Evolutionary conservation across 305 asterid genomes (phyloP), one percentile per base, ranked within the genome.

Genomic region (Fraxinus ornus): DNA sequence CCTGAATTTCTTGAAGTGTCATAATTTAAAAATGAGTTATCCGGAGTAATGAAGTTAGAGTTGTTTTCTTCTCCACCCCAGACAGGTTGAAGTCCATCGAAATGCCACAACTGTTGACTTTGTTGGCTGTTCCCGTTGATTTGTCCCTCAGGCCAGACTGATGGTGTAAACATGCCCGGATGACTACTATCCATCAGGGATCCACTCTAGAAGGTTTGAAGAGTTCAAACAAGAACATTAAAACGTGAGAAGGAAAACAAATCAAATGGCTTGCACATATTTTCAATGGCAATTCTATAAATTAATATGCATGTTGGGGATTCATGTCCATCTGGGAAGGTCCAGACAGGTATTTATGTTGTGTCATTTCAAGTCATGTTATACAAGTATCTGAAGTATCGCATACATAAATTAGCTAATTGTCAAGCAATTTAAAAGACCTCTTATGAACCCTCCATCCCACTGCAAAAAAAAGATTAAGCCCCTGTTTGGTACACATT

Each of bases 1-100:
- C 98, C 98, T 83, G 98, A 93, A 89, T 92, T 93, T 83, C 90
- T 86, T 36, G 95, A 86, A 82, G 95, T 88, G 81, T 88, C 89
- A 17, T 87, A 93, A 44, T 86, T 93, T 88, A 91, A 36, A 72
- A 90, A 90, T 12, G 97, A 86, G 88, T 88, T 88, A 13, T 92
- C 91, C 0, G 89, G 90, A 55, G 91, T 78, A 39, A 91, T 81
- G 90, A 93, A 91, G 79, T 87, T 90, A 81, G 93, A 73, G 84
- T 82, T 84, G 87, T 90, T 87, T 74, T 89, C 92, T 84, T 84
- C 92, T 75, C 90, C 83, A 76, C 74, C 86, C 97, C 95, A 94
- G 74, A 84, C 84, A 7, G 95, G 90, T 77, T 88, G 92, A 79
- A 88, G 86, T 30, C 87, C 97, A 55, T 94, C 90, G 6, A 84